Evolutionary conservation across 208 protist genomes (phyloP).

Genomic region (Trypanosoma brucei): DNA sequence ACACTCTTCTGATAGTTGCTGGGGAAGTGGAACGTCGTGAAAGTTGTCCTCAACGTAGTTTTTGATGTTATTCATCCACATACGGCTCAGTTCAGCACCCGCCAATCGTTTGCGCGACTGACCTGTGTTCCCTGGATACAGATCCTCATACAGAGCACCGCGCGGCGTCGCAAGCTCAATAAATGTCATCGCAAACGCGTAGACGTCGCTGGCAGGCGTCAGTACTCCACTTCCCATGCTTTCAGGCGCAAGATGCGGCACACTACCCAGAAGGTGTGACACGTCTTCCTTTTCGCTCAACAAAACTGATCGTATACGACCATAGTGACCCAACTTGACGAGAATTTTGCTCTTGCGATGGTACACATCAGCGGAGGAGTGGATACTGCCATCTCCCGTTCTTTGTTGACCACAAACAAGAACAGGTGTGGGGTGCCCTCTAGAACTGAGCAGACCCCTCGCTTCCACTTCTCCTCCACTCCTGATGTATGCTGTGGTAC

Average conservation of each 20-base stretch:
- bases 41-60: constrained; percentile 25
- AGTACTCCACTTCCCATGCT: constrained; percentile 39
- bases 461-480: neutral
- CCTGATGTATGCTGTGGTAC: neutral
- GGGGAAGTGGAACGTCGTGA: constrained; percentile 33
- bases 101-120: constrained; percentile 31
- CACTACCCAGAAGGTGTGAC: constrained; percentile 42
- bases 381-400: neutral
- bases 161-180: constrained; percentile 60
- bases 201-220: constrained; percentile 65
- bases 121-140: constrained; percentile 24
- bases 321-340: constrained; percentile 35
- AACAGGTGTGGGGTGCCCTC: neutral
- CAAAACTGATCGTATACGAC: constrained; percentile 27
- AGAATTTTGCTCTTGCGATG: constrained; percentile 21
- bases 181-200: constrained; percentile 82
- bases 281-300: constrained; percentile 13
- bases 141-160: constrained; percentile 45
- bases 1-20: constrained; percentile 61
- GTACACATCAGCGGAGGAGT: neutral
- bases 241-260: constrained; percentile 65
- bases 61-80: constrained; percentile 31
- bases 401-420: neutral
- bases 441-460: neutral
- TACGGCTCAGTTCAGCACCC: constrained; percentile 33